Conservation (phyloP, 192 early-diverging fungal species). For the Geranomyces michiganensis region DNA sequence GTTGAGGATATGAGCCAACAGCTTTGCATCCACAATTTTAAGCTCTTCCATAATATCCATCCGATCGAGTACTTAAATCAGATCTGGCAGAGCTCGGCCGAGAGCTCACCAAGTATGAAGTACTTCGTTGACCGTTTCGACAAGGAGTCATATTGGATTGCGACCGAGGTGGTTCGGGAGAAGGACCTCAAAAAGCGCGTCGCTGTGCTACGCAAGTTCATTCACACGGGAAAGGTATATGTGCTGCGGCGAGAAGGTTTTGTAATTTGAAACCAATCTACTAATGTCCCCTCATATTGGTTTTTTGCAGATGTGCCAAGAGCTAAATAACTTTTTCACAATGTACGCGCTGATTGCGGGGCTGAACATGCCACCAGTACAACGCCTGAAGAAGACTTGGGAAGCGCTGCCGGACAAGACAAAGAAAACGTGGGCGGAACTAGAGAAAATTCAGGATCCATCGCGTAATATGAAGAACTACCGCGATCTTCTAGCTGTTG, state of each 20-base stretch:
- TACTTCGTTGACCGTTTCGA: conserved; percentile 64
- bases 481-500: conserved; percentile 46
- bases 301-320: conserved; percentile 50
- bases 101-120: conserved; percentile 54
- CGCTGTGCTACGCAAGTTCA: conserved; percentile 52
- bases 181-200: conserved; percentile 58
- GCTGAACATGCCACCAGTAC: conserved; percentile 56
- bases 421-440: conserved; percentile 50
- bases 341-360: conserved; percentile 64
- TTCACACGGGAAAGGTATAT: conserved; percentile 58
- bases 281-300: too few relatives aligned
- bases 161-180: conserved; percentile 50
- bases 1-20: conserved; percentile 53
- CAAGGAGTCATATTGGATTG: conserved; percentile 64
- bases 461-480: conserved; percentile 66
- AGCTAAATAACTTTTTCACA: conserved; percentile 62
- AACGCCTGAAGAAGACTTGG: conserved; percentile 65
- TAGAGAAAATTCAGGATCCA: conserved; percentile 61
- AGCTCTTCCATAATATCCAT: conserved; percentile 62
- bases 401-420: conserved; percentile 56
- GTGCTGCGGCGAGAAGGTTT: too few relatives aligned
- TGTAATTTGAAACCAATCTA: too few relatives aligned
- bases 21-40: conserved; percentile 59
- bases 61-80: conserved; percentile 64
- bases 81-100: conserved; percentile 60